Conservation (phyloP, 176 grass and related monocot genomes). For the Bothriochloa decipiens region DNA sequence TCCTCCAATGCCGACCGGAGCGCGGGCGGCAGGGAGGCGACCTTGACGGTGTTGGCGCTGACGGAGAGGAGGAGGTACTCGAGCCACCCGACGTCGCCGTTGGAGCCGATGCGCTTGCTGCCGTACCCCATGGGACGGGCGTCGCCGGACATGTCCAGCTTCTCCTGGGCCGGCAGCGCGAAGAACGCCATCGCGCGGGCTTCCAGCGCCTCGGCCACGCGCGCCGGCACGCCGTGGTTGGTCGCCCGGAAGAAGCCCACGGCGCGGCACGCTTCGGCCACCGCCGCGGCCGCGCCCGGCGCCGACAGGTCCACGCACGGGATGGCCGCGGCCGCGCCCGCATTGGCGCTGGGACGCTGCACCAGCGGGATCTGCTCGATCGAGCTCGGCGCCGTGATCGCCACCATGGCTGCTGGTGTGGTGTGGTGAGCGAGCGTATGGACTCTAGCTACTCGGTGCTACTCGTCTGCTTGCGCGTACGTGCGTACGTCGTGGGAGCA, state of each 20-base stretch:
- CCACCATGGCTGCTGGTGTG: slow-evolving; percentile 22
- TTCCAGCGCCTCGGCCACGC: slow-evolving; percentile 55
- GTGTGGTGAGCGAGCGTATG: too few species aligned
- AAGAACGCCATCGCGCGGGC: slow-evolving; percentile 66
- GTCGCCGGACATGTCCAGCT: slow-evolving; percentile 47
- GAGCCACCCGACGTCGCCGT: slow-evolving; percentile 86
- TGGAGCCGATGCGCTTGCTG: slow-evolving; percentile 73
- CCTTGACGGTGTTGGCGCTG: not conserved
- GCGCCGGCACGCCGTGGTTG: slow-evolving; percentile 64
- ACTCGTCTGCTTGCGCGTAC: not conserved
- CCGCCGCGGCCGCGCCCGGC: slow-evolving; percentile 40
- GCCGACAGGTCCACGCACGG: slow-evolving; percentile 49
- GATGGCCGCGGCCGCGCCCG: not conserved
- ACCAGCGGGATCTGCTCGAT: slow-evolving; percentile 37
- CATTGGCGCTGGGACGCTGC: slow-evolving; percentile 15
- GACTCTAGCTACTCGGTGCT: too few species aligned
- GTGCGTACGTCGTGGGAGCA: slow-evolving; percentile 1
- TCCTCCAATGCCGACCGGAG: slow-evolving; percentile 60
- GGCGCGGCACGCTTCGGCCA: slow-evolving; percentile 58
- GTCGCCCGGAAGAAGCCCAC: slow-evolving; percentile 79
- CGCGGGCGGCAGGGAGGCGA: slow-evolving; percentile 16
- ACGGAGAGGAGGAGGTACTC: slow-evolving; percentile 80
- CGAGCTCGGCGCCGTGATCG: slow-evolving; percentile 36
- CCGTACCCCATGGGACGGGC: slow-evolving; percentile 63
- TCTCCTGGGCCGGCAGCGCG: slow-evolving; percentile 52